Conservation (phyloP, 2,329 filamentous ascomycete species). For the Neonectria faginata region DNA sequence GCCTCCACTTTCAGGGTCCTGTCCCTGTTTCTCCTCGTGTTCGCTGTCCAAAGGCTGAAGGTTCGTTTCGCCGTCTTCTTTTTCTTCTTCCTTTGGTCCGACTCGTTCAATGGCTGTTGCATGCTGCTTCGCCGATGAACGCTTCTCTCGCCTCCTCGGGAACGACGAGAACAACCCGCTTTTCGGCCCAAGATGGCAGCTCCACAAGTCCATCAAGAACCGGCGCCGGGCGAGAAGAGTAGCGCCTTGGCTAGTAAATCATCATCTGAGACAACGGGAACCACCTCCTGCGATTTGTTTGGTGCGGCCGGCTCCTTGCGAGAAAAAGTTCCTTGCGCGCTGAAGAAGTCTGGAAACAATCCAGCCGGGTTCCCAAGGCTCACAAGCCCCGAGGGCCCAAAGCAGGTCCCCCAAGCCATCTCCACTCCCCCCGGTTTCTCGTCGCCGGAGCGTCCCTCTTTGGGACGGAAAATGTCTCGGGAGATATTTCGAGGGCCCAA, state of each 20-base stretch:
- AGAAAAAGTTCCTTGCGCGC: neutral
- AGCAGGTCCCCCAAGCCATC: slow-evolving; percentile 6
- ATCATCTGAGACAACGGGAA: slow-evolving; percentile 3
- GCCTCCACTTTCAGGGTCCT: slow-evolving; percentile 3
- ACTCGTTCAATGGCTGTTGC: neutral
- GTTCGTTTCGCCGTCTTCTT: neutral
- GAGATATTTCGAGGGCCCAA: slow-evolving; percentile 8
- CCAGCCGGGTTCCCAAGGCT: neutral
- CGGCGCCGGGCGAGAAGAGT: slow-evolving; percentile 3
- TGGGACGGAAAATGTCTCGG: slow-evolving; percentile 16
- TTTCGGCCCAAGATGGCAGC: neutral
- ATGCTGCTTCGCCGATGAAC: neutral
- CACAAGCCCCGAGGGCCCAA: neutral
- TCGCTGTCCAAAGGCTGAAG: slow-evolving; percentile 2
- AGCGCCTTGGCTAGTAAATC: slow-evolving; percentile 5
- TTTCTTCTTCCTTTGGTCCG: neutral
- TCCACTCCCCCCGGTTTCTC: slow-evolving; percentile 10
- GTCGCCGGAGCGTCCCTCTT: slow-evolving; percentile 4
- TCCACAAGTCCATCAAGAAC: slow-evolving; percentile 4
- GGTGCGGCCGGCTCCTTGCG: neutral
- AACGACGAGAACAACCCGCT: neutral
- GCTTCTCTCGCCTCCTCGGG: neutral
- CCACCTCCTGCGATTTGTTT: slow-evolving; percentile 2
- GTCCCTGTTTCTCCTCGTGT: slow-evolving; percentile 3
- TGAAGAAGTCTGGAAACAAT: slow-evolving; percentile 10